Base-by-base conservation (phyloP, 2,329 filamentous ascomycete species). In the Colletotrichum sp. region DNA sequence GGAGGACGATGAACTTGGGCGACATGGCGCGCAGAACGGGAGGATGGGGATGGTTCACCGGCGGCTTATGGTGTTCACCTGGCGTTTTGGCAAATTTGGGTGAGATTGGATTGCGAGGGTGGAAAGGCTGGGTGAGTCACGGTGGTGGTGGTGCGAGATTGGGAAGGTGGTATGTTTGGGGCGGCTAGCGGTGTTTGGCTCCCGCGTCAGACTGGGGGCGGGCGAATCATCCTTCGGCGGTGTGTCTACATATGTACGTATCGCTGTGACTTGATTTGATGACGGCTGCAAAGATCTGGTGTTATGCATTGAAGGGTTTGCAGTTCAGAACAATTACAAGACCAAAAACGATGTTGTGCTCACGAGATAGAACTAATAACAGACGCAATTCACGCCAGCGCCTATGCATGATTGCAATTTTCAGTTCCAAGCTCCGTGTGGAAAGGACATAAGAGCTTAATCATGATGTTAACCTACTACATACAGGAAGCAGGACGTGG, bases 261-360 rank as follows among this genome's bases (percentile, higher is more conserved):
- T 52, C 44, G 44, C 44, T 21, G 44, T 8, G 44, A 52, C 12
- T 4, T 52, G n/a, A 52, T 21, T 24, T 24, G 44, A 52, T 24
- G 44, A 52, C 44, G 0, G n/a, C 6, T 52, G n/a, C n/a, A 4
- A 52, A 3, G 2, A 1, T 21, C 0, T 1, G 2, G 44, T 0
- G 16, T n/a, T 49, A 1, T n/a, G 39, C 9, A 49, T 12, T 49
- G 5, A 49, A 49, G 18, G 18, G 5, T 4, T 49, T 3, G 16
- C 39, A 18, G 18, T n/a, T 44, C 16, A 44, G 8, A 44, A 0
- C 36, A 8, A 36, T 16, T 36, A 36, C 15, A 44, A 44, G 16
- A 44, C 16, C 16, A 18, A 44, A 44, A 44, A 44, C 16, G 16
- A 44, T 18, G 36, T 44, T 18, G 2, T 44, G 3, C 10, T 44